Percentiles rank a stretch among this genome's conserved stretches.
Conservation (phyloP, 2,329 filamentous ascomycete genomes). For the Penicillium sp. region DNA sequence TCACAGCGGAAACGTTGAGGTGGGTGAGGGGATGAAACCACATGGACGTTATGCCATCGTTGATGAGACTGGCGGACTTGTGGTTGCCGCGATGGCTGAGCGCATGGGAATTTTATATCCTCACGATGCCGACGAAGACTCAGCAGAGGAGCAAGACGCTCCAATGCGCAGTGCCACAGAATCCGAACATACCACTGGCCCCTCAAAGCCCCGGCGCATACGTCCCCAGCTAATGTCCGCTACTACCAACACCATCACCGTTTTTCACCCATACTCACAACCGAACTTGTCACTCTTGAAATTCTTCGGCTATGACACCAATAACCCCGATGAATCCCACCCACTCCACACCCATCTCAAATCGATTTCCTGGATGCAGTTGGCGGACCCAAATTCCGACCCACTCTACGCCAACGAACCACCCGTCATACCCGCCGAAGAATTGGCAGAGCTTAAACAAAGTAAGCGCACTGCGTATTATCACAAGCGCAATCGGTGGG, state of each 20-base stretch:
- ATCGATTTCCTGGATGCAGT: slow-evolving; percentile 85
- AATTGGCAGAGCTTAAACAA: slow-evolving; percentile 70
- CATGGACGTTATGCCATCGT: slow-evolving; percentile 74
- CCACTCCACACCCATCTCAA: slow-evolving; percentile 80
- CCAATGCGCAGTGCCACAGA: slow-evolving; percentile 1
- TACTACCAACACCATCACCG: slow-evolving; percentile 57
- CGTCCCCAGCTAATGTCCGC: slow-evolving; percentile 38
- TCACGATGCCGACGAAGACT: slow-evolving; percentile 26
- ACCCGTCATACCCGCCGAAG: slow-evolving; percentile 56
- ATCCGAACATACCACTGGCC: slow-evolving; percentile 8
- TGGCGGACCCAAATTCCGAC: slow-evolving; percentile 74
- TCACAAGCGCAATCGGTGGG: slow-evolving; percentile 83
- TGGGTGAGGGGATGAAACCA: slow-evolving; percentile 29
- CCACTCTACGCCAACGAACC: slow-evolving; percentile 69
- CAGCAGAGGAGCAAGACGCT: slow-evolving; percentile 7
- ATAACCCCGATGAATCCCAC: slow-evolving; percentile 63
- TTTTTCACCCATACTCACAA: slow-evolving; percentile 67
- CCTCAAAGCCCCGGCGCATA: slow-evolving; percentile 27
- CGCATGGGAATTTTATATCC: slow-evolving; percentile 77
- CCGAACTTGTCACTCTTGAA: slow-evolving; percentile 82
- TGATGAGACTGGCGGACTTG: slow-evolving; percentile 80
- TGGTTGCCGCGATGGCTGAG: slow-evolving; percentile 82
- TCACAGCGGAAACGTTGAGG: slow-evolving; percentile 53
- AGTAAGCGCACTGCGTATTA: slow-evolving; percentile 81
- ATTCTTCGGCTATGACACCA: slow-evolving; percentile 82